Percentiles rank a stretch among this genome's conserved stretches.
Conservation (phyloP, 1,284 basidiomycete genomes). For the Marasmius sp. region DNA sequence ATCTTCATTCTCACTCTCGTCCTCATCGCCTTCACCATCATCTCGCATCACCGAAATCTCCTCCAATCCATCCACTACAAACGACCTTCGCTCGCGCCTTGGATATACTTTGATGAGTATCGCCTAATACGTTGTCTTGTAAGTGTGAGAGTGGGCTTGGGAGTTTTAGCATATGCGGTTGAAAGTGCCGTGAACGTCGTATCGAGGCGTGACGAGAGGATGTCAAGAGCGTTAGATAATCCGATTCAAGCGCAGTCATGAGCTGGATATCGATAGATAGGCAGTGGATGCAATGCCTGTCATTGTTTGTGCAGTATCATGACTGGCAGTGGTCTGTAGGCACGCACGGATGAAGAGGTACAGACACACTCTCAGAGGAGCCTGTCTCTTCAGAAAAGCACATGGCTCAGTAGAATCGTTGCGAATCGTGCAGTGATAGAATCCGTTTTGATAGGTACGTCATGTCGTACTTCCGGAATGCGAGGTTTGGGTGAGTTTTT, state of each 20-base stretch:
- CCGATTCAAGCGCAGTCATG: constrained; percentile 43
- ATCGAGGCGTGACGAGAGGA: constrained; percentile 66
- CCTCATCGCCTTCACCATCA: constrained; percentile 29
- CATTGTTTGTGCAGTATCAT: constrained; percentile 14
- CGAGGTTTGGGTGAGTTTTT: neutral
- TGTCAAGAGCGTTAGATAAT: constrained; percentile 63
- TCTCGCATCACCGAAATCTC: constrained; percentile 51
- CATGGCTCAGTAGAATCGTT: constrained; percentile 58
- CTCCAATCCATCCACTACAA: constrained; percentile 61
- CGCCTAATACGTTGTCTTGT: constrained; percentile 46
- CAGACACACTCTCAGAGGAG: constrained; percentile 52
- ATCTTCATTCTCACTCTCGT: constrained; percentile 18
- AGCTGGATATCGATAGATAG: no score
- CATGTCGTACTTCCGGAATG: constrained; percentile 47
- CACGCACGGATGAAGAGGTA: neutral
- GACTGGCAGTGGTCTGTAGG: constrained; percentile 61
- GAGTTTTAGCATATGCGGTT: constrained; percentile 49
- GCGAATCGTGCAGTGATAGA: constrained; percentile 62
- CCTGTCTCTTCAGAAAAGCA: constrained; percentile 75
- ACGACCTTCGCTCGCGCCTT: constrained; percentile 60
- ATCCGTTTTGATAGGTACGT: constrained; percentile 50
- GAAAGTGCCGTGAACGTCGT: constrained; percentile 73
- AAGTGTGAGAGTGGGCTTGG: no score
- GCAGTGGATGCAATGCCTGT: neutral
- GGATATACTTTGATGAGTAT: constrained; percentile 58